Evolutionary conservation across 139 green algal genomes (phyloP).

Genomic region (Chlorella vulgaris): DNA sequence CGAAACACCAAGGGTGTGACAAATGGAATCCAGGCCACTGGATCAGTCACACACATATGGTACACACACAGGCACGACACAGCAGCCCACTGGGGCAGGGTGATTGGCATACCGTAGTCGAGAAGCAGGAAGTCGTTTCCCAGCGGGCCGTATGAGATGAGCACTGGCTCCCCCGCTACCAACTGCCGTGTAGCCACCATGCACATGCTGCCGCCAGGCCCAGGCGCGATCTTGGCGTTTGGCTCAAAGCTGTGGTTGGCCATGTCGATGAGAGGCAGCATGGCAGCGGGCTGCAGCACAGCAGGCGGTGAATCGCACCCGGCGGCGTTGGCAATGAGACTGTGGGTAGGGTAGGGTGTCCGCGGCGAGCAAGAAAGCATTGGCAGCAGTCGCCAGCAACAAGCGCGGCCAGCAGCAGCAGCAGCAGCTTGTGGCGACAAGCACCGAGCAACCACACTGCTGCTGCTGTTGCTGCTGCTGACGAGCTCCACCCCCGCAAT

Average conservation of each 20-base stretch:
- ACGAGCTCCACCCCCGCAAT: too few species aligned
- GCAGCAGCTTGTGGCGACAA: too few species aligned
- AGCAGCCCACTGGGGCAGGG: not conserved
- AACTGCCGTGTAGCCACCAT: conserved; percentile 35
- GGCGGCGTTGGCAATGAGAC: too few species aligned
- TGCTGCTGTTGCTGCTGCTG: too few species aligned
- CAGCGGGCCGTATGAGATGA: conserved; percentile 82
- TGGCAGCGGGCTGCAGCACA: conserved; percentile 27
- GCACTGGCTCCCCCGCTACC: conserved; percentile 60
- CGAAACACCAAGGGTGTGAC: too few species aligned
- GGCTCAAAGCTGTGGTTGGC: conserved; percentile 77
- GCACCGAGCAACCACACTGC: too few species aligned
- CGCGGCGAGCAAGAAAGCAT: too few species aligned
- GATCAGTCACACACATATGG: too few species aligned
- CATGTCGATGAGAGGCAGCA: conserved; percentile 88
- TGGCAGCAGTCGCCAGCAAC: too few species aligned
- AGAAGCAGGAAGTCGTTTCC: conserved; percentile 87
- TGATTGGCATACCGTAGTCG: conserved; percentile 69
- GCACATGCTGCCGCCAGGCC: not conserved
- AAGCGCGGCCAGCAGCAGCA: not conserved
- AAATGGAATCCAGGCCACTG: too few species aligned
- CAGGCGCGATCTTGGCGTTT: conserved; percentile 50
- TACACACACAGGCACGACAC: not conserved
- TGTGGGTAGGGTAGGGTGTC: too few species aligned
- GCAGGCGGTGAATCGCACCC: not conserved